Conservation (phyloP, 768 basidiomycete species). For the Suillus clintonianus region DNA sequence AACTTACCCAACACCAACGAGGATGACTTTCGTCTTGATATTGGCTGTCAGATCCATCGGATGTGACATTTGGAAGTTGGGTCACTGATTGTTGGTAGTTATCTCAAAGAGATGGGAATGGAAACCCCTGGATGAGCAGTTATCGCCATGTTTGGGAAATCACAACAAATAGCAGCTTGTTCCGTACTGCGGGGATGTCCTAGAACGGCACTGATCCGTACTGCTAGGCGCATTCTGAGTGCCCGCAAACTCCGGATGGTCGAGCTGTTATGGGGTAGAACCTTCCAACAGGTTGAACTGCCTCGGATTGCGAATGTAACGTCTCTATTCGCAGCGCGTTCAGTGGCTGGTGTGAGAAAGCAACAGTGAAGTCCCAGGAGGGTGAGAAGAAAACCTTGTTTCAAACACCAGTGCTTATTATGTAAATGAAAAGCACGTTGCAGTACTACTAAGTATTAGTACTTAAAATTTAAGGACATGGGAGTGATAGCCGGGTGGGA, state of each 20-base stretch:
- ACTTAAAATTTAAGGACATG: no score
- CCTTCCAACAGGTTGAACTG: no score
- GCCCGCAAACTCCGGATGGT: not conserved
- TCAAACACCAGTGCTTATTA: no score
- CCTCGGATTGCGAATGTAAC: no score
- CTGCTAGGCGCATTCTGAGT: no score
- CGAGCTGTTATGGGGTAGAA: not conserved
- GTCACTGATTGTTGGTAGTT: not conserved
- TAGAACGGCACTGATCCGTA: not conserved
- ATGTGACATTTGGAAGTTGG: not conserved
- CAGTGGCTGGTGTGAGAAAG: no score
- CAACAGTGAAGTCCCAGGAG: no score
- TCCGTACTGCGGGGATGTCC: not conserved
- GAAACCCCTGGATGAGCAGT: not conserved
- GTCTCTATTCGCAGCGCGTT: no score
- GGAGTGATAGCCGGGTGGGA: no score
- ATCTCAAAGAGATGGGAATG: not conserved
- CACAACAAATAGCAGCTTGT: not conserved
- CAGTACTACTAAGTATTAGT: no score
- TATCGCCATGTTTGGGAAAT: not conserved
- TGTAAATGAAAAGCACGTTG: no score
- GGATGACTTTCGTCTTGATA: slow-evolving; percentile 22
- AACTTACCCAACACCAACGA: slow-evolving; percentile 59
- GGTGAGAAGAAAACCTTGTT: no score
- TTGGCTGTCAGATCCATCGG: slow-evolving; percentile 14